A percentile compares a stretch with the other conserved stretches of the same genome.
Conservation (phyloP, 2,329 filamentous ascomycete species). For the Zymoseptoria pseudotritici region DNA sequence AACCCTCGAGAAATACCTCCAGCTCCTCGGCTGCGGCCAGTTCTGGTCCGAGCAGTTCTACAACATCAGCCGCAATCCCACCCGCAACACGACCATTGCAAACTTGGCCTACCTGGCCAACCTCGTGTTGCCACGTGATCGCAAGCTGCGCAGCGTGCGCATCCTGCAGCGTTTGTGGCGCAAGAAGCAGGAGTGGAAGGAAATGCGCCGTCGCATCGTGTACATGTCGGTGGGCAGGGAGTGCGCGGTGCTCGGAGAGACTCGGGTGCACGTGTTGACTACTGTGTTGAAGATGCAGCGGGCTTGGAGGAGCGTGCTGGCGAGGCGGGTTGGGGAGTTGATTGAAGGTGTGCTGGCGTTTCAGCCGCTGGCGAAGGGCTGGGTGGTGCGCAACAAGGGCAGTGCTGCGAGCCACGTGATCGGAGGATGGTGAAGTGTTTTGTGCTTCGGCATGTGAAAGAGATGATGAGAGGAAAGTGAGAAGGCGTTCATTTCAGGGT, state of each 20-base stretch:
- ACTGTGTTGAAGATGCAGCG: slow-evolving; percentile 40
- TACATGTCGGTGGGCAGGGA: slow-evolving; percentile 39
- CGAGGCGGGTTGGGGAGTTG: slow-evolving; percentile 29
- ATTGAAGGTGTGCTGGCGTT: slow-evolving; percentile 28
- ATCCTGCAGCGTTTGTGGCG: slow-evolving; percentile 49
- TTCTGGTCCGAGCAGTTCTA: slow-evolving; percentile 41
- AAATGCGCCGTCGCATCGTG: background rate
- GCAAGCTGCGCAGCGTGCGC: slow-evolving; percentile 43
- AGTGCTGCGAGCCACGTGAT: slow-evolving; percentile 13
- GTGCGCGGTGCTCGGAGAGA: slow-evolving; percentile 42
- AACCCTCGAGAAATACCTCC: slow-evolving; percentile 31
- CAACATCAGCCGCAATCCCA: slow-evolving; percentile 38
- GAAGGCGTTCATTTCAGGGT: background rate
- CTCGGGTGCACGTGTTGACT: slow-evolving; percentile 34
- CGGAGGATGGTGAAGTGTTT: slow-evolving; percentile 21
- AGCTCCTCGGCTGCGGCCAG: slow-evolving; percentile 34
- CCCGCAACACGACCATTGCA: slow-evolving; percentile 48
- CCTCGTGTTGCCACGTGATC: slow-evolving; percentile 47
- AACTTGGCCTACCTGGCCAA: slow-evolving; percentile 54
- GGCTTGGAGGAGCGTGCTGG: slow-evolving; percentile 36
- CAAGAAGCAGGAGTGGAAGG: background rate
- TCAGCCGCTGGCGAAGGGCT: background rate
- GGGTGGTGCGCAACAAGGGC: background rate
- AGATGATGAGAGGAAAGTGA: background rate
- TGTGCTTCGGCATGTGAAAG: background rate